Evolutionary conservation across 2,329 filamentous ascomycete species (phyloP).

Genomic region (Aplosporella prunicola): DNA sequence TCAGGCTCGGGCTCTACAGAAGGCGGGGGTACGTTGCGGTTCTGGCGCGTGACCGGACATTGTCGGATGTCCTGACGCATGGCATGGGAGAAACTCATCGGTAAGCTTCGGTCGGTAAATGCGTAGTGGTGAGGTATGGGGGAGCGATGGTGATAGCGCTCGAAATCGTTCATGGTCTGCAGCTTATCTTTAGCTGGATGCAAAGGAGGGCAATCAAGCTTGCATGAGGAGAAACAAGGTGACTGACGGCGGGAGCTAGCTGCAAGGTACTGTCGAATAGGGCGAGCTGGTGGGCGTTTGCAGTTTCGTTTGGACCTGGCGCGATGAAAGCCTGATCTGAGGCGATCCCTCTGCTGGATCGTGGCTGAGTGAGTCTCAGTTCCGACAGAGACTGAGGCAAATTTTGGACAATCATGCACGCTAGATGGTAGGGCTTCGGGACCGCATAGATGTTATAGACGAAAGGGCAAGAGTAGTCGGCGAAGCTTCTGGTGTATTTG

Average conservation of each 20-base stretch:
- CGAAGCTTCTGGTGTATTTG: constrained; percentile 6
- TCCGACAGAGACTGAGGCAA: constrained; percentile 5
- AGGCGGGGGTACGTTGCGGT: constrained; percentile 5
- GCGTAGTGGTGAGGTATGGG: constrained; percentile 6
- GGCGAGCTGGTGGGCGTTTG: constrained; percentile 7
- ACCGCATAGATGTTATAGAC: constrained; percentile 8
- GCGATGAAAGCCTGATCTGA: constrained; percentile 1
- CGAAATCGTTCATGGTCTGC: constrained; percentile 10
- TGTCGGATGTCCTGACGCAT: constrained; percentile 6
- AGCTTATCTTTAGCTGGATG: constrained; percentile 4
- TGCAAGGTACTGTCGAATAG: constrained; percentile 6
- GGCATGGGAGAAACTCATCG: constrained; percentile 5
- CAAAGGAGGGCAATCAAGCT: not conserved
- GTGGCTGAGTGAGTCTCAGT: constrained; percentile 6
- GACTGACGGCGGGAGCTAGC: constrained; percentile 7
- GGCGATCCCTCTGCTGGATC: constrained; percentile 6
- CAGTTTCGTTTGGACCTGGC: constrained; percentile 5
- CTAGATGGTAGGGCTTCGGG: constrained; percentile 4
- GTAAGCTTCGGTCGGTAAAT: constrained; percentile 5
- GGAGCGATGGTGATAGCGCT: constrained; percentile 8
- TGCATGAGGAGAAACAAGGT: not conserved
- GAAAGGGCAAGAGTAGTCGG: not conserved
- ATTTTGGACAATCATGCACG: constrained; percentile 3
- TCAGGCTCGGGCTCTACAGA: constrained; percentile 23
- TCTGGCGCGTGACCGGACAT: constrained; percentile 5